Percentiles rank a stretch among this genome's conserved stretches.
Evolutionary conservation across 73 alveolate species (phyloP).

Genomic region (Paramecium sonneborni): DNA sequence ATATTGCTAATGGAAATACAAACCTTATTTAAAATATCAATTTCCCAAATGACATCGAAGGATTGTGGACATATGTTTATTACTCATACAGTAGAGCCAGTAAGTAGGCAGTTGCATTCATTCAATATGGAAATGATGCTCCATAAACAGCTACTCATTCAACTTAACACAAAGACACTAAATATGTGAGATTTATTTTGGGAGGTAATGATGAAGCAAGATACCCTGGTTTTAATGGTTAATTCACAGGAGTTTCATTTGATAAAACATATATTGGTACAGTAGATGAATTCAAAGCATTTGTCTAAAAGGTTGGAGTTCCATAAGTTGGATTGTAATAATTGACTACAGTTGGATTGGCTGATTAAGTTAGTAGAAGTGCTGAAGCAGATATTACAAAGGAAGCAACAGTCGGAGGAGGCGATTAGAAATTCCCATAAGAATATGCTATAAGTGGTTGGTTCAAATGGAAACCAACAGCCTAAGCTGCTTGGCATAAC

Average conservation of each 20-base stretch:
- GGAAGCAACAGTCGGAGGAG: conserved; percentile 1
- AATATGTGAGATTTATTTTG: conserved; percentile 43
- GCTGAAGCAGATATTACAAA: not conserved
- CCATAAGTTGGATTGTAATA: not conserved
- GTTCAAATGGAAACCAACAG: conserved; percentile 52
- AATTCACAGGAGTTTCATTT: conserved; percentile 20
- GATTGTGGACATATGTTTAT: conserved; percentile 54
- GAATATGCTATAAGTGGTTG: conserved; percentile 59
- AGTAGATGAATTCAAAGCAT: conserved; percentile 3
- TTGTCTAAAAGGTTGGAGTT: not conserved
- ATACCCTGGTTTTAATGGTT: conserved; percentile 55
- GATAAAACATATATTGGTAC: not conserved
- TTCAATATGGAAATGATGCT: conserved; percentile 20
- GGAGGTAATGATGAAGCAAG: conserved; percentile 51
- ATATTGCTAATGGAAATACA: conserved; percentile 10
- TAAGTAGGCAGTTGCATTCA: conserved; percentile 44
- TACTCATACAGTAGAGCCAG: conserved; percentile 7
- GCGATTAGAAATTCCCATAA: conserved; percentile 28
- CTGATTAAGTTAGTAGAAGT: not conserved
- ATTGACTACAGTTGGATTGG: not conserved
- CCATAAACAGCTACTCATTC: conserved; percentile 30
- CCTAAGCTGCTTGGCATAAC: conserved; percentile 55
- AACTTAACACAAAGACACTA: conserved; percentile 7
- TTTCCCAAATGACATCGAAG: conserved; percentile 57
- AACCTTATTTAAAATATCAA: conserved; percentile 24